Conservation (phyloP, 805 yeast genomes). For the Ogataea degrootiae region DNA sequence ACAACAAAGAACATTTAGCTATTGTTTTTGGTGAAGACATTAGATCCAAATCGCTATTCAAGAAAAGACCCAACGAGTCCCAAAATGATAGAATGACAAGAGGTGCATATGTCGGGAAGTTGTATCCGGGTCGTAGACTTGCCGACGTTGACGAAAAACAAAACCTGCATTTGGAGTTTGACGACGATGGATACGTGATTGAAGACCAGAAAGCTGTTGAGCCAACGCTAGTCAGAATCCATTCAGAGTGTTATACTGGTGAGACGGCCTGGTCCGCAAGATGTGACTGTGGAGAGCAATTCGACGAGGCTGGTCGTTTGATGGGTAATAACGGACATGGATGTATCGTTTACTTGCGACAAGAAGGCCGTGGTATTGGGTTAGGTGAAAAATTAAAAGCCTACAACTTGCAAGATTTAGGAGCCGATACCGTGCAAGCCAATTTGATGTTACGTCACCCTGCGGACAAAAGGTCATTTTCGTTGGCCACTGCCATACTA, state of each 20-base stretch:
- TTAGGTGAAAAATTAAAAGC: conserved; percentile 97
- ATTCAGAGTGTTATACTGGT: conserved; percentile 97
- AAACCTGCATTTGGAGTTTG: conserved; percentile 37
- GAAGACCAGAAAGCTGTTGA: conserved; percentile 28
- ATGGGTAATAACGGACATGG: conserved; percentile 90
- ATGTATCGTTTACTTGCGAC: conserved; percentile 91
- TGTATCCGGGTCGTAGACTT: conserved; percentile 75
- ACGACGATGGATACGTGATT: conserved; percentile 34
- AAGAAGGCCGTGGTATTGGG: conserved; percentile 98
- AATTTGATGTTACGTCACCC: conserved; percentile 91
- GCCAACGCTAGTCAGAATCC: conserved; percentile 77
- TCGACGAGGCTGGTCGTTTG: conserved; percentile 92
- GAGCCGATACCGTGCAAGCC: conserved; percentile 98
- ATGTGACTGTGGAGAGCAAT: conserved; percentile 99
- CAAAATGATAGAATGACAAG: conserved; percentile 96
- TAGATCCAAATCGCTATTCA: conserved; percentile 69
- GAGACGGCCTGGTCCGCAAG: conserved; percentile 99
- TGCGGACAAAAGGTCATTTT: conserved; percentile 93
- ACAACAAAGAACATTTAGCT: conserved; percentile 91
- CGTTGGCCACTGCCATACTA: conserved; percentile 89
- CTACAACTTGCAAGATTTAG: conserved; percentile 92
- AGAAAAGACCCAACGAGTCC: conserved; percentile 59
- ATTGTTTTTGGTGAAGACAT: conserved; percentile 94
- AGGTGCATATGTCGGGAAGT: conserved; percentile 91
- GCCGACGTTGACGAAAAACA: conserved; percentile 58